phyloP scores from a whole-genome alignment of 768 basidiomycete species.

The Leccinum truebloodii region DNA sequence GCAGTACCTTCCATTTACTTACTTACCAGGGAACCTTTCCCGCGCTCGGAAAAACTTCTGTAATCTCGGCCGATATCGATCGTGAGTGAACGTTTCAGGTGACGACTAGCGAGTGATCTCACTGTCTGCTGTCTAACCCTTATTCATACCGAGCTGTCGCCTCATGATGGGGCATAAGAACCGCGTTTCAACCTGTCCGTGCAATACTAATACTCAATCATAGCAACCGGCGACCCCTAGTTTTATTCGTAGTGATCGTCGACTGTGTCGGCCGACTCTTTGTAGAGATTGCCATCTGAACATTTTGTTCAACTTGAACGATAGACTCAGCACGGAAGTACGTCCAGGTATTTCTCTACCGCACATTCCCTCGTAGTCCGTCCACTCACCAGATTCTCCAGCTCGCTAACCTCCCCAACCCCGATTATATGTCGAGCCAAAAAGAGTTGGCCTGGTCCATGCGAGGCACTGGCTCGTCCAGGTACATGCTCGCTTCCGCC shows the following conservation, averaged over 20 bases:
- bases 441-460: no score
- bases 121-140: not conserved
- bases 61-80: not conserved
- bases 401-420: no score
- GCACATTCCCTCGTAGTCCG: no score
- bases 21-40: not conserved
- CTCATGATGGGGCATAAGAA: not conserved
- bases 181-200: not conserved
- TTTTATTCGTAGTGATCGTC: not conserved
- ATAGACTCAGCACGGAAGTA: not conserved
- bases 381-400: no score
- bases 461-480: no score
- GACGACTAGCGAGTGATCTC: not conserved
- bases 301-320: not conserved
- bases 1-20: not conserved
- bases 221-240: not conserved
- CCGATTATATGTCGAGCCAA: no score
- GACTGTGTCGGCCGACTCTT: not conserved
- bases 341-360: no score
- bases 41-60: not conserved
- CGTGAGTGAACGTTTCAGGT: not conserved
- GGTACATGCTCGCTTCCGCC: no score
- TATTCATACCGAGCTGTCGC: not conserved
- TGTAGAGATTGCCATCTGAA: not conserved
- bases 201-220: not conserved